Conservation (phyloP, 1,284 basidiomycete species). For the Sanghuangporus baumii region DNA sequence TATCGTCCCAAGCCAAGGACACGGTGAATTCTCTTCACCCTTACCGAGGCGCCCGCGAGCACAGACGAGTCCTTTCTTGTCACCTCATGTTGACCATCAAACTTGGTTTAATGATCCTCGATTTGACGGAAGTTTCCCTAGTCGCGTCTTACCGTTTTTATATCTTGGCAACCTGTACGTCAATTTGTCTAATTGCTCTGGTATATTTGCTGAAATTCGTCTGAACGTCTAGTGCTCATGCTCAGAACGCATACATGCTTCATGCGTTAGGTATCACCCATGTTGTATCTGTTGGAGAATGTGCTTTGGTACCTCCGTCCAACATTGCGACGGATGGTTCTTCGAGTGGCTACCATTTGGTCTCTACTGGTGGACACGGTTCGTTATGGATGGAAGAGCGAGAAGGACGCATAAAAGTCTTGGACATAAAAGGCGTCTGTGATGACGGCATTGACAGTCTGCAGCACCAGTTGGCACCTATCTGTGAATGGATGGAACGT, state of each 20-base stretch:
- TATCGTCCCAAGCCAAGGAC: slow-evolving; percentile 21
- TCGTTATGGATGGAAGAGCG: slow-evolving; percentile 84
- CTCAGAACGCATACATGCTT: slow-evolving; percentile 92
- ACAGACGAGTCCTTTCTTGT: slow-evolving; percentile 60
- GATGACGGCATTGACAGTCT: slow-evolving; percentile 97
- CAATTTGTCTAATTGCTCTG: slow-evolving; percentile 16
- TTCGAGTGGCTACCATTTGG: slow-evolving; percentile 32
- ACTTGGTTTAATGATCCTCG: slow-evolving; percentile 89
- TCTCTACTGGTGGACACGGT: slow-evolving; percentile 51
- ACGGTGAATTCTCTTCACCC: slow-evolving; percentile 17
- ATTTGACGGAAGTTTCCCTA: slow-evolving; percentile 96
- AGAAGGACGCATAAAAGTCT: slow-evolving; percentile 82
- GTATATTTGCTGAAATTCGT: not conserved
- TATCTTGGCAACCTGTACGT: slow-evolving; percentile 93
- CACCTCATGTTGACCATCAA: slow-evolving; percentile 64
- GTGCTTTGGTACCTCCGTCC: slow-evolving; percentile 72
- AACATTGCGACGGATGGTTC: slow-evolving; percentile 25
- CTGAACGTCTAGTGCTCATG: slow-evolving; percentile 65
- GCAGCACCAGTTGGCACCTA: slow-evolving; percentile 79
- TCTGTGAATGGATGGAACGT: slow-evolving; percentile 91
- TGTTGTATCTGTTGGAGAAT: slow-evolving; percentile 96
- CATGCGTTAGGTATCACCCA: slow-evolving; percentile 95
- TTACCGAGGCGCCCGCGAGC: slow-evolving; percentile 53
- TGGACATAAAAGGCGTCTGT: slow-evolving; percentile 85
- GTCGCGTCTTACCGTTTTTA: slow-evolving; percentile 88